Evolutionary conservation across 495 filamentous ascomycete genomes (phyloP), one percentile per base, ranked within the genome.

Genomic region (Aspergillus sparsus): DNA sequence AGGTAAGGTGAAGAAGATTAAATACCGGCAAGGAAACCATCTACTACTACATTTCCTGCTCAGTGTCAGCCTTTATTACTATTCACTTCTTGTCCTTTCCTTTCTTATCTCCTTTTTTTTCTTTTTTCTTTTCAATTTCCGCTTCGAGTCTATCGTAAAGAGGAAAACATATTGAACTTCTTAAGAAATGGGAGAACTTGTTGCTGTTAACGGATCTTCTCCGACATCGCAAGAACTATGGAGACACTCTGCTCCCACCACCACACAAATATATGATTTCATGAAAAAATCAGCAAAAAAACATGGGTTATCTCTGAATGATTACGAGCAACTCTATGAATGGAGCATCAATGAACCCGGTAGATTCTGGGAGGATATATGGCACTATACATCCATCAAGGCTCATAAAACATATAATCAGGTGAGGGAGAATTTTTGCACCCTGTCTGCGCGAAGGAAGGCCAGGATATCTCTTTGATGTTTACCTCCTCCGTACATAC

Each of bases 331-430:
- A 10, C 81, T 97, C 11, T 89, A 91, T 76, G 76, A 81, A 64
- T 98, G 94, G 94, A 95, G 90, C 55, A 83, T 92, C 53, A 80
- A 87, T 15, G 82, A 95, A 65, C 80, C 90, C 21, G 80, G 84
- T 10, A 71, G 81, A 7, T 94, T 96, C 66, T 98, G 94, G 94
- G 85, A 80, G 16, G 86, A 94, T 62, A 82, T 93, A 7, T 97
- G 92, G 92, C 75, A 88, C 45, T 94, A 87, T 69, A 88, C 86
- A 6, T 84, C 86, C 37, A 82, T 97, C 63, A 84, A 79, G 55
- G 83, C 89, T 13, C 88, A 89, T n/a, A 72, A 74, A 62, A 73
- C 77, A 5, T 92, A 85, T 70, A 72, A 81, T 12, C 69, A 80
- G 62, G 89, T 91, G 68, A 67, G 80, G 73, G 16, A 27, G 21